Percentiles rank a stretch among this genome's conserved stretches.
Conservation (phyloP, 2,329 filamentous ascomycete genomes). For the Septoria linicola region DNA sequence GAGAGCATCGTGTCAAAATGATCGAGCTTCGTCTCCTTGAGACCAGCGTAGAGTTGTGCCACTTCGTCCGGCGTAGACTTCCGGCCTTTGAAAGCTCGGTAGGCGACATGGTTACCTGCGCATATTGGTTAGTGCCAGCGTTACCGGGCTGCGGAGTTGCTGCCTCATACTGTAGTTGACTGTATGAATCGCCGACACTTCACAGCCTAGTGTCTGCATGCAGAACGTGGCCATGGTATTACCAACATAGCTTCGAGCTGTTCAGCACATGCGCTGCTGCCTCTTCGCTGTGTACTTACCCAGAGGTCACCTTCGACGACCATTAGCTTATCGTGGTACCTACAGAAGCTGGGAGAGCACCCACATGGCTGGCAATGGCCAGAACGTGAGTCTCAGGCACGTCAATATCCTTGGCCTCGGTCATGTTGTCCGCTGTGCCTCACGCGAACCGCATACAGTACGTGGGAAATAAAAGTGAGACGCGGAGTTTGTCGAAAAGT, state of each 20-base stretch:
- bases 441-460: neutral
- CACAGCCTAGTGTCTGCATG: conserved; percentile 89
- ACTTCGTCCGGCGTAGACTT: conserved; percentile 80
- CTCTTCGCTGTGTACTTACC: conserved; percentile 54
- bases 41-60: conserved; percentile 75
- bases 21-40: conserved; percentile 79
- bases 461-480: neutral
- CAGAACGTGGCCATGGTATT: conserved; percentile 97
- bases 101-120: conserved; percentile 90
- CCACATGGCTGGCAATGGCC: conserved; percentile 92
- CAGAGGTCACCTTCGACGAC: conserved; percentile 63
- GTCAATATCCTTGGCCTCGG: conserved; percentile 22
- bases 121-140: neutral
- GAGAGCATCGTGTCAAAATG: conserved; percentile 94
- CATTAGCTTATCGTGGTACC: conserved; percentile 25
- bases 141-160: too few relatives aligned
- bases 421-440: conserved; percentile 14
- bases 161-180: conserved; percentile 80
- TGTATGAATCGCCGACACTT: conserved; percentile 91
- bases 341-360: conserved; percentile 43
- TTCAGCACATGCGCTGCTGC: conserved; percentile 22
- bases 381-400: conserved; percentile 69
- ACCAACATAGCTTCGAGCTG: conserved; percentile 74
- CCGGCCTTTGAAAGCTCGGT: conserved; percentile 82
- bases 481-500: conserved; percentile 9